A percentile compares a stretch with the other conserved stretches of the same genome.
Conservation (phyloP, 148 eudicot genomes). For the Chenopodium formosanum region DNA sequence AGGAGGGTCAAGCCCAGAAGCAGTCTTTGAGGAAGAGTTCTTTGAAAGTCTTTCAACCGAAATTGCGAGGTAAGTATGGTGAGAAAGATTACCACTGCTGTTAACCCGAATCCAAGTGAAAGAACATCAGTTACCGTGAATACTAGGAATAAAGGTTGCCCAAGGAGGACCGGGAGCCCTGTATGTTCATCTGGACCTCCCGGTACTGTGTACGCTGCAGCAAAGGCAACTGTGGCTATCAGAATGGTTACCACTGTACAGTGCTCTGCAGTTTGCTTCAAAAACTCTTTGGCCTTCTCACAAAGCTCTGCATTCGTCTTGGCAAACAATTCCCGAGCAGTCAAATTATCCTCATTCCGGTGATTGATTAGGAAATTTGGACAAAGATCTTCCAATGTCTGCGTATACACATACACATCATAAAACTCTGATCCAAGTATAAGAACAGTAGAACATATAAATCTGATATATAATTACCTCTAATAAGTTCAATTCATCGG, state of each 20-base stretch:
- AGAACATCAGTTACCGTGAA: constrained; percentile 13
- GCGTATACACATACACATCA: no score
- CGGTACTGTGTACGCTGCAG: constrained; percentile 21
- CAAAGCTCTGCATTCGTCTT: not conserved
- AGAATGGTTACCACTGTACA: constrained; percentile 10
- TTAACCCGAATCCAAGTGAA: constrained; percentile 9
- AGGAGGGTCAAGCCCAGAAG: constrained; percentile 15
- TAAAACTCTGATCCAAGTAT: no score
- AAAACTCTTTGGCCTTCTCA: not conserved
- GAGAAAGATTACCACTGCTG: constrained; percentile 16
- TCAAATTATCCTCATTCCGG: not conserved
- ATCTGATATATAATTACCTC: not conserved
- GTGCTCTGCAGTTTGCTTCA: constrained; percentile 4
- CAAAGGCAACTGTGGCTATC: constrained; percentile 25
- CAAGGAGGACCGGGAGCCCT: constrained; percentile 9
- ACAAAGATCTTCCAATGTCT: not conserved
- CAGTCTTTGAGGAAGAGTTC: constrained; percentile 19
- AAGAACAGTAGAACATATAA: no score
- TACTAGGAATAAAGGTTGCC: constrained; percentile 18
- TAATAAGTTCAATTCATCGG: not conserved
- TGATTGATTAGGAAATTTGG: not conserved
- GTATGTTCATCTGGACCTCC: constrained; percentile 13
- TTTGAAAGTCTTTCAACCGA: constrained; percentile 9
- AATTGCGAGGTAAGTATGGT: constrained; percentile 8
- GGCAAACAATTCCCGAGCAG: constrained; percentile 9